Base-by-base conservation (phyloP, 1,139 yeast species). In the Insectozyma bohioensis region DNA sequence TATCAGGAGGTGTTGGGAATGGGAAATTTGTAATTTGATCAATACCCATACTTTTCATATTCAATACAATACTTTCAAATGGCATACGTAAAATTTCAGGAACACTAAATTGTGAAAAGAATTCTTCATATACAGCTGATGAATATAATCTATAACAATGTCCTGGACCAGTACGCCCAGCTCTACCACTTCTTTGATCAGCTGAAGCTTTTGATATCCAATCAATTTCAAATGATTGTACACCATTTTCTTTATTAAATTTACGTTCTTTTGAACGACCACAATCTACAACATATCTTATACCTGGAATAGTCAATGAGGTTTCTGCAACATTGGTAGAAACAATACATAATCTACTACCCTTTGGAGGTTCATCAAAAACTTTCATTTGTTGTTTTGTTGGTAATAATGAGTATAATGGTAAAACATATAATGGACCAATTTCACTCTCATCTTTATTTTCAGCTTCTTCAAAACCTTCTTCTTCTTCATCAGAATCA, bases 141-240 rank as follows among this genome's bases (percentile, higher is more conserved):
- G 98, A 90, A 50, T 72, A 94, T 14, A 94, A 61, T 39, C 98
- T 69, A 56, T 94, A 94, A 56, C 97, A 87, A 52, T 94, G 98
- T 35, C 99, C 99, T 0, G 98, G 97, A 0, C 98, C 98, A 0
- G 97, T 92, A 75, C 99, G 85, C 54, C 98, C 99, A 32, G 99
- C 98, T 72, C 99, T 83, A 59, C 98, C 98, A 21, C 95, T 64
- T 63, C 98, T 75, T 66, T 94, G 99, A 44, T 80, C 94, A 0
- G 98, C 94, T 37, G 95, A 85, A 1, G 99, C 98, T 50, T 94
- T 88, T 24, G 95, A 84, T 10, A 92, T 71, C 97, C 97, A 94
- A 37, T 80, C 86, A 32, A 94, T 74, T 51, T 85, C 95, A 58
- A 85, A 94, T 38, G 95, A 85, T 57, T 92, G 97, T 17, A 92